Conservation (phyloP, 495 filamentous ascomycete species). For the Talaromyces nanjingensis region DNA sequence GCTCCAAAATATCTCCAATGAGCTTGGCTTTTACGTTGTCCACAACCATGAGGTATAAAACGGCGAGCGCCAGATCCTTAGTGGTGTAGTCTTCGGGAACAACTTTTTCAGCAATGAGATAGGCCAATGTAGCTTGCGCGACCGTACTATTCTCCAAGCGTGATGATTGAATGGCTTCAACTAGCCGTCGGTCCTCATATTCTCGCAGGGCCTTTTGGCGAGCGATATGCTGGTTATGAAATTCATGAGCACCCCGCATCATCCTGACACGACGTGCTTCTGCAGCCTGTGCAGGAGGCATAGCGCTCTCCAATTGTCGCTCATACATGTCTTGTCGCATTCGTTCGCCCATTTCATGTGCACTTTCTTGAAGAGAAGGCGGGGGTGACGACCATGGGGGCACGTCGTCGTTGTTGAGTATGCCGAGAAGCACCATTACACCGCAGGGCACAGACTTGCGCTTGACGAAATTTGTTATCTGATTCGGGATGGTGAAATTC, state of each 20-base stretch:
- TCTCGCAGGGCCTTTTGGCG: slow-evolving; percentile 25
- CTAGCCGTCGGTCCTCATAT: slow-evolving; percentile 32
- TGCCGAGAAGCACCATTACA: slow-evolving; percentile 47
- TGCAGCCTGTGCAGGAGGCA: slow-evolving; percentile 39
- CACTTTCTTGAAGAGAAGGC: slow-evolving; percentile 15
- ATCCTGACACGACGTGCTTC: slow-evolving; percentile 19
- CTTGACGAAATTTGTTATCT: slow-evolving; percentile 42
- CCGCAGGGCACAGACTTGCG: slow-evolving; percentile 55
- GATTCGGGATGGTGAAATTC: slow-evolving; percentile 52
- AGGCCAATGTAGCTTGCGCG: slow-evolving; percentile 39
- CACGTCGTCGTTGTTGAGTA: slow-evolving; percentile 43
- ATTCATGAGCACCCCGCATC: slow-evolving; percentile 9
- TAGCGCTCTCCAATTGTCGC: slow-evolving; percentile 32
- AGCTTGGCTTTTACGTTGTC: slow-evolving; percentile 36
- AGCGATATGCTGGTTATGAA: slow-evolving; percentile 20
- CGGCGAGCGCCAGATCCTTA: slow-evolving; percentile 36
- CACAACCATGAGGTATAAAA: slow-evolving; percentile 49
- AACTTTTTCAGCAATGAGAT: slow-evolving; percentile 31
- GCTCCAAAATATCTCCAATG: slow-evolving; percentile 44
- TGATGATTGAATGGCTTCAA: slow-evolving; percentile 51
- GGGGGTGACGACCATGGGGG: slow-evolving; percentile 48
- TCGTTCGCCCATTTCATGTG: slow-evolving; percentile 18
- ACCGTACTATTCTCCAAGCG: slow-evolving; percentile 47
- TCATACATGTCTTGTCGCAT: slow-evolving; percentile 31
- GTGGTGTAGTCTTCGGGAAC: slow-evolving; percentile 17